Evolutionary conservation across 768 basidiomycete species (phyloP).

Genomic region (Psilocybe sp.): DNA sequence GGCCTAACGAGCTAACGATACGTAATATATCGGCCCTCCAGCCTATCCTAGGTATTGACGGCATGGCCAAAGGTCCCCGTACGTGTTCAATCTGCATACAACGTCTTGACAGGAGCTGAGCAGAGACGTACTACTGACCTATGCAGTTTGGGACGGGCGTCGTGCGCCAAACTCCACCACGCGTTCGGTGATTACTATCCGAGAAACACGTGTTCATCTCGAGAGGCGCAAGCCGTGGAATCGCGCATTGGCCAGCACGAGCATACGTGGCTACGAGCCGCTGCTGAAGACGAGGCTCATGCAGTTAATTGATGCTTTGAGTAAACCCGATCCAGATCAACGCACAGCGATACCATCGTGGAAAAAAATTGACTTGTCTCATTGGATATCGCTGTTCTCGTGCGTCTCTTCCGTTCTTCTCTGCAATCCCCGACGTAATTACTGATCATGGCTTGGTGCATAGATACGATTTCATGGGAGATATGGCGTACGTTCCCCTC

Average conservation of each 20-base stretch:
- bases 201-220: constrained; percentile 1
- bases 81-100: too few species aligned
- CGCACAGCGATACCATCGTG: neutral
- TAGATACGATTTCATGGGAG: constrained; percentile 9
- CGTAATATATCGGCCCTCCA: too few species aligned
- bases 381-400: constrained; percentile 7
- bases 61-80: too few species aligned
- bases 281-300: neutral
- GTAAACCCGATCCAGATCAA: neutral
- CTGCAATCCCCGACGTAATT: neutral
- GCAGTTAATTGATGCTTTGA: neutral
- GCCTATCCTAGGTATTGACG: too few species aligned
- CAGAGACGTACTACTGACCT: too few species aligned
- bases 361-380: neutral
- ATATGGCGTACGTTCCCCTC: constrained; percentile 3
- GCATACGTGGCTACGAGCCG: constrained; percentile 3
- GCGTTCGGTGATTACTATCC: constrained; percentile 1
- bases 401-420: neutral
- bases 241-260: constrained; percentile 1
- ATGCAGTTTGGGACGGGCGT: constrained; percentile 28
- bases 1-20: too few species aligned
- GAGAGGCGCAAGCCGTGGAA: constrained; percentile 8
- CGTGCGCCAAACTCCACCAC: constrained; percentile 6
- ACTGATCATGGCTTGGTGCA: too few species aligned
- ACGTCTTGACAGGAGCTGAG: too few species aligned